Conservation (phyloP, 2,329 filamentous ascomycete species). For the Shiraia sp. region DNA sequence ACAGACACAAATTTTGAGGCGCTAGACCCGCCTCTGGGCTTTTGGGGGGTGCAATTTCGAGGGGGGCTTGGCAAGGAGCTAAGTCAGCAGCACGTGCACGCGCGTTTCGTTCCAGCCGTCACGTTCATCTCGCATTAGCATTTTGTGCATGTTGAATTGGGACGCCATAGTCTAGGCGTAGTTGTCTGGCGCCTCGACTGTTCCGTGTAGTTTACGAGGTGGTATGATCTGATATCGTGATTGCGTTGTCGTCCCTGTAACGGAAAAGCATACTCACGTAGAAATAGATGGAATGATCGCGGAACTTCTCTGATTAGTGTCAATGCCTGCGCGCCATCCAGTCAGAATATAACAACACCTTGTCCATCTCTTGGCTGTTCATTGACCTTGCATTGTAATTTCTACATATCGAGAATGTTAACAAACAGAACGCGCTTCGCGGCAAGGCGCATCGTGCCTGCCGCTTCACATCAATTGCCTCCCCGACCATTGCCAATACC, state of each 20-base stretch:
- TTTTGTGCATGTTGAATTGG: no score
- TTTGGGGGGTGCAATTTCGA: no score
- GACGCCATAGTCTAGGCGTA: background rate
- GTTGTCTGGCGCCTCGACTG: background rate
- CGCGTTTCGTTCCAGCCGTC: background rate
- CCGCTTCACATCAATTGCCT: constrained; percentile 17
- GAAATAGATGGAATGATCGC: constrained; percentile 27
- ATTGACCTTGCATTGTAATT: constrained; percentile 5
- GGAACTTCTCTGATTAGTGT: constrained; percentile 16
- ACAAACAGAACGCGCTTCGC: constrained; percentile 40
- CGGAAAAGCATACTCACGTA: constrained; percentile 7
- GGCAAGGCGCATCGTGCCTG: constrained; percentile 38
- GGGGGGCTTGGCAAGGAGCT: constrained; percentile 4
- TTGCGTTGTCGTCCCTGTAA: constrained; percentile 6
- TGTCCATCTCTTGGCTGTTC: constrained; percentile 5
- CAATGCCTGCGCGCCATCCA: constrained; percentile 22
- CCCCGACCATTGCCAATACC: constrained; percentile 25
- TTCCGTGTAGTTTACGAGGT: no score
- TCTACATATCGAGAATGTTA: constrained; percentile 35
- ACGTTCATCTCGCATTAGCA: background rate
- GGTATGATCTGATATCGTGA: background rate
- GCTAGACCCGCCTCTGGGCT: no score
- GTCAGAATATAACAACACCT: constrained; percentile 28
- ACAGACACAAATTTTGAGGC: constrained; percentile 5
- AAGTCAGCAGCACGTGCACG: constrained; percentile 19